phyloP scores from a whole-genome alignment of 176 grass and related monocot species.

The Carex cristatella region DNA sequence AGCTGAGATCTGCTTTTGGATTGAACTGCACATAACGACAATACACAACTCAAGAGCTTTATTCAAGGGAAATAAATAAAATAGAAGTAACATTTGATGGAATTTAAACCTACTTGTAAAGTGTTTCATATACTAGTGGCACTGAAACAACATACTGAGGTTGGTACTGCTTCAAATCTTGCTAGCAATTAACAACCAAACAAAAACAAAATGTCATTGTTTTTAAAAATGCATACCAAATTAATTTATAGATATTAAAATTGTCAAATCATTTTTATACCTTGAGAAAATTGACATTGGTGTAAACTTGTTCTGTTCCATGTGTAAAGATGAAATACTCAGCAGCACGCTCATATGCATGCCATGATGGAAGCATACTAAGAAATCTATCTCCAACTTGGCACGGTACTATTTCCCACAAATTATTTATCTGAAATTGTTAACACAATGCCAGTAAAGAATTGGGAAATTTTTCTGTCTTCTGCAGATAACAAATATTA shows the following conservation, averaged over 20 bases:
- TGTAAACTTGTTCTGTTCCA: constrained; percentile 92
- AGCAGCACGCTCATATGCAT: constrained; percentile 76
- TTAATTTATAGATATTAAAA: not conserved
- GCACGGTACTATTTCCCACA: constrained; percentile 84
- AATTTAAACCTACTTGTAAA: constrained; percentile 63
- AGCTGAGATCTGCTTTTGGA: constrained; percentile 77
- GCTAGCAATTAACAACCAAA: constrained; percentile 61
- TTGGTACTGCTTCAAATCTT: constrained; percentile 88
- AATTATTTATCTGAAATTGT: constrained; percentile 66
- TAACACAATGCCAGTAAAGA: not conserved
- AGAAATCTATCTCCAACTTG: constrained; percentile 76
- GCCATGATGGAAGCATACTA: constrained; percentile 97
- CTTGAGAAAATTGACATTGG: constrained; percentile 75
- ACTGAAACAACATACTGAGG: constrained; percentile 83
- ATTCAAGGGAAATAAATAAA: constrained; percentile 7
- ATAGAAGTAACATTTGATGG: not conserved
- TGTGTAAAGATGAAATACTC: constrained; percentile 91
- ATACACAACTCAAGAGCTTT: not conserved
- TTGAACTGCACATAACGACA: constrained; percentile 60
- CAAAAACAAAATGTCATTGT: not conserved
- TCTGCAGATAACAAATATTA: not conserved
- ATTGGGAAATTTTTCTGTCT: not conserved
- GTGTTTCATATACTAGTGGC: constrained; percentile 89
- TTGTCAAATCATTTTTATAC: constrained; percentile 25
- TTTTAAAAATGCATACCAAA: constrained; percentile 2